Conservation (phyloP, 768 basidiomycete species). For the Austroboletus festivus region DNA sequence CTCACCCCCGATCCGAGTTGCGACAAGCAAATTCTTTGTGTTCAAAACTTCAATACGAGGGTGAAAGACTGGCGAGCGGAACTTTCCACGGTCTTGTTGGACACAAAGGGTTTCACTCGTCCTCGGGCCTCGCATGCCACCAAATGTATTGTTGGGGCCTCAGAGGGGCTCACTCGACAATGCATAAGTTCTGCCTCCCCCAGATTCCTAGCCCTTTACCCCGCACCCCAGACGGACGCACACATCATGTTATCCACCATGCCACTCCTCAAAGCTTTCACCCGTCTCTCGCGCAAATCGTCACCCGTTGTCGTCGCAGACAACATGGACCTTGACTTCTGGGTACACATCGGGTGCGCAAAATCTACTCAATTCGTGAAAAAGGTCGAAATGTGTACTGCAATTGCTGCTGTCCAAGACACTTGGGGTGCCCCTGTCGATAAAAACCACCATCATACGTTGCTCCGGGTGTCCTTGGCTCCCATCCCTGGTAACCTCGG, state of each 20-base stretch:
- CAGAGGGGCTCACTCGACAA: slow-evolving; percentile 1
- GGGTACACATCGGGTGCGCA: neutral
- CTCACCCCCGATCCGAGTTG: neutral
- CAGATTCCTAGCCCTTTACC: neutral
- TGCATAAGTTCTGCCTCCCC: neutral
- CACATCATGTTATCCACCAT: neutral
- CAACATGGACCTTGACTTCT: slow-evolving; percentile 5
- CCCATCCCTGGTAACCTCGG: neutral
- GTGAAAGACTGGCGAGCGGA: neutral
- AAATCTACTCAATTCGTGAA: slow-evolving; percentile 3
- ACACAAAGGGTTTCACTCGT: neutral
- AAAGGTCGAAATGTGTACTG: slow-evolving; percentile 14
- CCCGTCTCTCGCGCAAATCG: slow-evolving; percentile 1
- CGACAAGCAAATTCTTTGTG: neutral
- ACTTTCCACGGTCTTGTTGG: neutral
- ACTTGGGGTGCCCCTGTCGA: neutral
- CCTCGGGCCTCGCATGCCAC: neutral
- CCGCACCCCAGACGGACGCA: no score
- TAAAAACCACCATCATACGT: slow-evolving; percentile 2
- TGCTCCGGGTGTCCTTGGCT: slow-evolving; percentile 4
- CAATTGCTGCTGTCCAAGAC: neutral
- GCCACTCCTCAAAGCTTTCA: slow-evolving; percentile 1
- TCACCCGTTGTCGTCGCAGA: neutral
- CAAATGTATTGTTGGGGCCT: neutral
- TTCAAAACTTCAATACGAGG: neutral